Evolutionary conservation across 2,329 filamentous ascomycete species (phyloP), one percentile per base, ranked within the genome.

Genomic region (Paraconiothyrium sp.): DNA sequence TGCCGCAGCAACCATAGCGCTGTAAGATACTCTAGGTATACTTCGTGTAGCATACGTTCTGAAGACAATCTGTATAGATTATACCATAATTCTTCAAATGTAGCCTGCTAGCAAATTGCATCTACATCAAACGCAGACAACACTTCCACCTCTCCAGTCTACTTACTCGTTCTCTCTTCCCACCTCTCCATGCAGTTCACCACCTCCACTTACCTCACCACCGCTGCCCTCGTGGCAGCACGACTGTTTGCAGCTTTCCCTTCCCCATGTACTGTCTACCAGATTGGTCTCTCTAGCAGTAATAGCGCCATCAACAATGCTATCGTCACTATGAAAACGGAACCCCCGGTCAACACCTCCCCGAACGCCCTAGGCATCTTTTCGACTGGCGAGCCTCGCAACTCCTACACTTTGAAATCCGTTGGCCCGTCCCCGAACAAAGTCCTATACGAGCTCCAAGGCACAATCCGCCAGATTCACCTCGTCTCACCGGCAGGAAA

Each of bases 321-420:
- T 30, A 44, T 60, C 41, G 24, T 65, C 20, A 39, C 57, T 3
- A 16, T 62, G 35, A 62, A 60, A 39, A 46, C 60, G 16, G 30
- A 59, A 6, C 22, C 44, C 6, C 9, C 46, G 3, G 51, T 41
- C 2, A 52, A 35, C 13, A 62, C 51, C 16, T 34, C 54, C 13
- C 48, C 57, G 44, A 65, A 58, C 48, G 20, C 60, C 14, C 52
- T 65, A 1, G 63, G 63, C 2, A 20, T 57, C 44, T 65, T 54
- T 41, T 54, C 39, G 34, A 51, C 59, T n/a, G 62, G 54, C 51
- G 41, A 54, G 9, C 47, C 59, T 13, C 59, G 62, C 20, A 44
- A 50, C 20, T 43, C 54, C 14, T 65, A 62, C 48, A 56, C 61
- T 34, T 58, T 62, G 32, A 62, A 52, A 1, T 43, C 58, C 51